phyloP scores from a whole-genome alignment of 2,329 filamentous ascomycete species.

The Hypomyces rosellus region DNA sequence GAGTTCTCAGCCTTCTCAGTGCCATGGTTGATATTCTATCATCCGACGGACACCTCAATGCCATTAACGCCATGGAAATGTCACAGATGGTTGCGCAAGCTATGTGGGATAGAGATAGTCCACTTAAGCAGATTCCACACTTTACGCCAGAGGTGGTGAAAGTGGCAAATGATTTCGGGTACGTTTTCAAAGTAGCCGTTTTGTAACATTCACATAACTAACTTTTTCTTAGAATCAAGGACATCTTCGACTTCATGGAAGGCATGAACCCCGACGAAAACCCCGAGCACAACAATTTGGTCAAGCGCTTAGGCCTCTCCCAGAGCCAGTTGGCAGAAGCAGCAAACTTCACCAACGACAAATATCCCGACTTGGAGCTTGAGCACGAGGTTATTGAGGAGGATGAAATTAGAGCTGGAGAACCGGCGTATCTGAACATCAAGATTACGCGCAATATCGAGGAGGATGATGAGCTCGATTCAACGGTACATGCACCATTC shows the following conservation, averaged over 20 bases:
- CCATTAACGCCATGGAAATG: conserved; percentile 98
- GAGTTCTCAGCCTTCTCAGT: conserved; percentile 80
- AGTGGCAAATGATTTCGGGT: conserved; percentile 72
- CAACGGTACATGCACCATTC: conserved; percentile 89
- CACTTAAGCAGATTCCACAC: conserved; percentile 95
- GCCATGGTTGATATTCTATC: conserved; percentile 93
- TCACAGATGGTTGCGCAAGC: conserved; percentile 98
- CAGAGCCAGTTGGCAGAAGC: conserved; percentile 80
- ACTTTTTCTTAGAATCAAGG: conserved; percentile 61
- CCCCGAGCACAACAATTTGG: conserved; percentile 66
- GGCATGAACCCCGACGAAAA: conserved; percentile 97
- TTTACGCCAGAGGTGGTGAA: conserved; percentile 80
- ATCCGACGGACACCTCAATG: conserved; percentile 92
- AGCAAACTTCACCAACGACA: conserved; percentile 92
- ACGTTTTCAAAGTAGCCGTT: conserved; percentile 27
- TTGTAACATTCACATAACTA: conserved; percentile 20
- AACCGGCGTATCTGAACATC: conserved; percentile 75
- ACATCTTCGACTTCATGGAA: conserved; percentile 97
- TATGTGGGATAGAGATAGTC: conserved; percentile 98
- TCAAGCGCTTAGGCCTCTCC: conserved; percentile 71
- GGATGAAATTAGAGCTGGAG: conserved; percentile 72
- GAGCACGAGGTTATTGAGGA: conserved; percentile 80
- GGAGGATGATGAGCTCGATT: conserved; percentile 65
- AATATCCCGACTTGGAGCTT: conserved; percentile 91
- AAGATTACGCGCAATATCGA: conserved; percentile 78